These are phyloP conservation scores for Zygosaccharomyces gambellarensis DNA, from an alignment of 805 yeast genomes.

Conservation along the genomic window DNA sequence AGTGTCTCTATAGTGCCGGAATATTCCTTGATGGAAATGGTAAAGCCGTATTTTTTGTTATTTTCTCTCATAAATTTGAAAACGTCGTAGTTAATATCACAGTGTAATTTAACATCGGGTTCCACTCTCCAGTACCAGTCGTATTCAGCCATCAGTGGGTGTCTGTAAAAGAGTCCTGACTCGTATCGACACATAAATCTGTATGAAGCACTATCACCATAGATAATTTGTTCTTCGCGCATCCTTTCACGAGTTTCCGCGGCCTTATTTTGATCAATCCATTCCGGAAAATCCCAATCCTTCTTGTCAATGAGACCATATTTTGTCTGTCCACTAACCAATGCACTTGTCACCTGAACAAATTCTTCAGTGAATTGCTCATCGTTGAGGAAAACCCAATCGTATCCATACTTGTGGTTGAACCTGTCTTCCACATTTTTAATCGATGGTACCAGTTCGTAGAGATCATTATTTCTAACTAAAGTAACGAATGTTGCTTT, in stretches of 20 bases:
- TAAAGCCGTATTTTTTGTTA: constrained; percentile 67
- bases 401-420: constrained; percentile 74
- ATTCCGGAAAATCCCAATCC: constrained; percentile 83
- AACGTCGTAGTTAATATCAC: constrained; percentile 77
- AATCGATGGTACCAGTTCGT: constrained; percentile 57
- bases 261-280: constrained; percentile 70
- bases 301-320: constrained; percentile 79
- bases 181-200: constrained; percentile 93
- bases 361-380: constrained; percentile 80
- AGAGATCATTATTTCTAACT: constrained; percentile 71
- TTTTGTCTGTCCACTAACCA: constrained; percentile 71
- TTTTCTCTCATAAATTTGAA: constrained; percentile 81
- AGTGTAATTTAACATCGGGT: constrained; percentile 73
- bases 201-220: constrained; percentile 62
- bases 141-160: constrained; percentile 66
- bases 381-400: constrained; percentile 94
- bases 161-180: constrained; percentile 84
- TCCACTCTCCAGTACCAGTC: constrained; percentile 95
- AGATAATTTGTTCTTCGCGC: constrained; percentile 49
- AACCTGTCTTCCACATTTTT: constrained; percentile 85
- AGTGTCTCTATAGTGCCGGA: constrained; percentile 65
- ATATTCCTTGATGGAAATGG: constrained; percentile 75
- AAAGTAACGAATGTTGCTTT: constrained; percentile 79
- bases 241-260: constrained; percentile 51
- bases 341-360: constrained; percentile 55